A percentile compares a stretch with the other conserved stretches of the same genome.
Conservation (phyloP, 169 alveolate genomes). For the Plasmodium reichenowi region DNA sequence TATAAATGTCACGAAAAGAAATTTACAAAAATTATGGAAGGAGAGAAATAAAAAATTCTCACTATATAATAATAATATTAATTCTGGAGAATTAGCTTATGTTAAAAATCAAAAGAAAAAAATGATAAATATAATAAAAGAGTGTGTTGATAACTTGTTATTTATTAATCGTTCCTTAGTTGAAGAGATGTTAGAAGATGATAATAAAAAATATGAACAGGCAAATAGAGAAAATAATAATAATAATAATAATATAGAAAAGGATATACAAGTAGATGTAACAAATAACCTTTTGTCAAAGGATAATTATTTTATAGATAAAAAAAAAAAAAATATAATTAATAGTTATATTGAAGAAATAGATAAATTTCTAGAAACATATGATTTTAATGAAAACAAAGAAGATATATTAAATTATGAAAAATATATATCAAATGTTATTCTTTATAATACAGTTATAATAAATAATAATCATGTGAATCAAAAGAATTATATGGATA, state of each 20-base stretch:
- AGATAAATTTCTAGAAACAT: conserved; percentile 1
- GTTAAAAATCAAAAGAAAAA: not conserved
- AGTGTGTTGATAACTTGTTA: conserved; percentile 26
- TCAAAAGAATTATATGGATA: conserved; percentile 11
- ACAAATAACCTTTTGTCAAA: not conserved
- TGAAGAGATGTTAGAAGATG: not conserved
- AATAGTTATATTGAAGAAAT: conserved; percentile 22
- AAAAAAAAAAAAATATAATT: conserved; percentile 2
- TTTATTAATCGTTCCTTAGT: conserved; percentile 30
- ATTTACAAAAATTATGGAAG: too few species aligned
- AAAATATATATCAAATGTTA: not conserved
- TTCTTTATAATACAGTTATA: conserved; percentile 2
- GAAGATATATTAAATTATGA: not conserved
- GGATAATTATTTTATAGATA: not conserved
- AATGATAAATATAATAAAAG: not conserved
- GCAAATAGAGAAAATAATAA: not conserved
- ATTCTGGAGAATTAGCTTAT: too few species aligned
- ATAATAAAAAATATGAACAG: not conserved
- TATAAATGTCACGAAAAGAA: too few species aligned
- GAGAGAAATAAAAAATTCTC: too few species aligned
- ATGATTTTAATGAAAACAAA: not conserved
- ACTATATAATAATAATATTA: too few species aligned
- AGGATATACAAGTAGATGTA: not conserved
- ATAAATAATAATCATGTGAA: not conserved
- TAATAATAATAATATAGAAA: not conserved